phyloP scores from a whole-genome alignment of 768 basidiomycete species.

The Serendipita sp. region DNA sequence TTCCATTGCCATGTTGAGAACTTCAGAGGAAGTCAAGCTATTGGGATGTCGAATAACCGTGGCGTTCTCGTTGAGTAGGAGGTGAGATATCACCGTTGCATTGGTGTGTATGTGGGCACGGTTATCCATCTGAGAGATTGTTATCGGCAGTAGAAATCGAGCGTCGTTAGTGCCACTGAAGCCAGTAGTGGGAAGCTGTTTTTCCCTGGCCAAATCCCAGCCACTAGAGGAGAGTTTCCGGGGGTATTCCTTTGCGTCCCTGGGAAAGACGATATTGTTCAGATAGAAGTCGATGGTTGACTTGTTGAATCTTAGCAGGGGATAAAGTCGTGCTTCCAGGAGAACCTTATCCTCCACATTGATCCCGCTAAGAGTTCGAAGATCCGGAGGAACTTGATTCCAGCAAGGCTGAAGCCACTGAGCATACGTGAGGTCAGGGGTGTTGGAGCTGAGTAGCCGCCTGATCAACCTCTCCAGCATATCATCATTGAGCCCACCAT shows the following conservation, averaged over 20 bases:
- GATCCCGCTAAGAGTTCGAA: conserved; percentile 24
- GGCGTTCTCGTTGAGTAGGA: conserved; percentile 16
- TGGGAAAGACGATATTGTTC: conserved; percentile 31
- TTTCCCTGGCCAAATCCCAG: conserved; percentile 36
- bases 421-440: conserved; percentile 27
- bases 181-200: conserved; percentile 25
- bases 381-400: conserved; percentile 16
- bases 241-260: conserved; percentile 32
- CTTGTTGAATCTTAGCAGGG: conserved; percentile 23
- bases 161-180: conserved; percentile 45
- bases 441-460: conserved; percentile 24
- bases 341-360: conserved; percentile 27
- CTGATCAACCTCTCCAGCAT: conserved; percentile 26
- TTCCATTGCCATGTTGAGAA: not conserved
- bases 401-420: conserved; percentile 20
- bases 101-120: conserved; percentile 30
- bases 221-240: conserved; percentile 31
- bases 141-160: conserved; percentile 13
- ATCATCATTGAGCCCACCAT: conserved; percentile 25
- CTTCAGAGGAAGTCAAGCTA: not conserved
- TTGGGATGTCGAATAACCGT: conserved; percentile 3
- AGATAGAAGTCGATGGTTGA: conserved; percentile 32
- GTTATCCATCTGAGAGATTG: conserved; percentile 16
- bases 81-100: conserved; percentile 20
- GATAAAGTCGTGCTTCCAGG: conserved; percentile 16